Conservation (phyloP, 441 rosid genomes). For the Mallotus repandus region DNA sequence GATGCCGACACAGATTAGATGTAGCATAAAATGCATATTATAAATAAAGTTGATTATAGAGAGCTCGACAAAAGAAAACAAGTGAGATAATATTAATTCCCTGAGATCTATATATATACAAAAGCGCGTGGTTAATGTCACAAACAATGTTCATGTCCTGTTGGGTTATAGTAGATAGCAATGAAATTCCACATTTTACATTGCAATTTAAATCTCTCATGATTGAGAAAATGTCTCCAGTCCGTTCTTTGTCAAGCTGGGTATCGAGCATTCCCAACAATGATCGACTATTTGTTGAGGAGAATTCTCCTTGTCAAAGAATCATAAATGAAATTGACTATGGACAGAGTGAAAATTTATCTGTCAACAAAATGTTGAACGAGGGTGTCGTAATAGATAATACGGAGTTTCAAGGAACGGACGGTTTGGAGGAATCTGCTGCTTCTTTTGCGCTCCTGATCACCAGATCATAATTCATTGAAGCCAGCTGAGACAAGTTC, state of each 20-base stretch:
- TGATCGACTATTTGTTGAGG: background rate
- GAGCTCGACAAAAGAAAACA: background rate
- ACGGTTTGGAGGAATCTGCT: constrained; percentile 49
- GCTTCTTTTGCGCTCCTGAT: constrained; percentile 61
- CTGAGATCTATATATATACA: constrained; percentile 15
- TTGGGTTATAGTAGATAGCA: background rate
- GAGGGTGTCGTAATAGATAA: background rate
- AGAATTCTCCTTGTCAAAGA: background rate
- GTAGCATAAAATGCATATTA: too few species aligned
- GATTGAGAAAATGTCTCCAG: background rate
- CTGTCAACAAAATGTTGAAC: constrained; percentile 1
- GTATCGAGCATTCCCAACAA: background rate
- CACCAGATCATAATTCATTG: constrained; percentile 84
- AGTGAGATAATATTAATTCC: background rate
- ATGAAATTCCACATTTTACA: background rate
- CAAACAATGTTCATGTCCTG: constrained; percentile 4
- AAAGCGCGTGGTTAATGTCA: background rate
- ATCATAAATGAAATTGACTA: background rate
- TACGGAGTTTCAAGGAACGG: constrained; percentile 32
- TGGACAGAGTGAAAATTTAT: background rate
- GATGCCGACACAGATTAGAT: too few species aligned
- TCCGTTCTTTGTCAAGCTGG: background rate
- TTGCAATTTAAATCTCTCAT: background rate
- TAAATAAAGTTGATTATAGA: background rate
- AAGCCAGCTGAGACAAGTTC: constrained; percentile 95